Conservation (phyloP, 371 early-diverging fungal genomes). For the Choanephora cucurbitarum region DNA sequence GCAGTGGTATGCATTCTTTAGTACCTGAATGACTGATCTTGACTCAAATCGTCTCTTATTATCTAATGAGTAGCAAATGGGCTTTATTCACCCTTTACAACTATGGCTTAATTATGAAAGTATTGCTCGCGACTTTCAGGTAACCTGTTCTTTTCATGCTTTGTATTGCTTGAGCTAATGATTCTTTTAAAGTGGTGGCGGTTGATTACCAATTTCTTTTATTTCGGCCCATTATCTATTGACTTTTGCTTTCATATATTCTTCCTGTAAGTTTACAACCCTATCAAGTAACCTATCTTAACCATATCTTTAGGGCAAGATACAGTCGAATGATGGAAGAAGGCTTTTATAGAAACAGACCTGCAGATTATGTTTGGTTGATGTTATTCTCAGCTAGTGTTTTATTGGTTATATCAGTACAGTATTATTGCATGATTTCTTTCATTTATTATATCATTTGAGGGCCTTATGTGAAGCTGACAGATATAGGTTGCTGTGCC, state of each 20-base stretch:
- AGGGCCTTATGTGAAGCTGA: too few relatives aligned
- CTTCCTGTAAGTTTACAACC: conserved; percentile 71
- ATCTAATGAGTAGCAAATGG: conserved; percentile 60
- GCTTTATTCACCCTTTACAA: conserved; percentile 71
- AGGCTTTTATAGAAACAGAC: conserved; percentile 85
- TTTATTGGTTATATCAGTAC: conserved; percentile 53
- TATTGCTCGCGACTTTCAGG: conserved; percentile 69
- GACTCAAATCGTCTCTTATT: too few relatives aligned
- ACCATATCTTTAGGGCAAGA: conserved; percentile 58
- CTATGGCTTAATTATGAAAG: conserved; percentile 80
- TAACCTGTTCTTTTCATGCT: too few relatives aligned
- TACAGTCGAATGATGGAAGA: conserved; percentile 95
- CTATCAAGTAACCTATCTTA: background rate
- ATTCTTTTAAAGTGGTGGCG: conserved; percentile 85
- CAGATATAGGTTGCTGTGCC: conserved; percentile 70
- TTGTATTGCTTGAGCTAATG: too few relatives aligned
- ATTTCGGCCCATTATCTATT: conserved; percentile 85
- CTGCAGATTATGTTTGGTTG: conserved; percentile 93
- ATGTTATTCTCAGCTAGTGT: conserved; percentile 65
- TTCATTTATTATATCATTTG: conserved; percentile 5
- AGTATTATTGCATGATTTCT: conserved; percentile 2
- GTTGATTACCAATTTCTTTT: conserved; percentile 86
- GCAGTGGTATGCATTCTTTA: conserved; percentile 82
- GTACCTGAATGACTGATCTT: too few relatives aligned
- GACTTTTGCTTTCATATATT: conserved; percentile 95